Conservation (phyloP, 1,139 yeast species). For the Geotrichum histeridarum region DNA sequence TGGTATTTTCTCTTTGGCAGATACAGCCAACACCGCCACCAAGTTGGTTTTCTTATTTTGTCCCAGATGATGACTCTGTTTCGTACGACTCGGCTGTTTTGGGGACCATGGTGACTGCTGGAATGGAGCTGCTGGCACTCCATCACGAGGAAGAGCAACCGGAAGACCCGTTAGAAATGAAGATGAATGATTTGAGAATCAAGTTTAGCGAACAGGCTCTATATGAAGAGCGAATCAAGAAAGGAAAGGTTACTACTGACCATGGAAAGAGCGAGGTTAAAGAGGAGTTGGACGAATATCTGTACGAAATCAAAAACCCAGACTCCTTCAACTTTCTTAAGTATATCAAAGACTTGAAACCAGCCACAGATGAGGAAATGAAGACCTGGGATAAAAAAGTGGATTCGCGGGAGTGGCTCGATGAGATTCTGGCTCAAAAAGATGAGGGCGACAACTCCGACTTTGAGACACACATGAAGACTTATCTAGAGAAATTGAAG, state of each 20-base stretch:
- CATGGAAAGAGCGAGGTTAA: not conserved
- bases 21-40: constrained; percentile 4
- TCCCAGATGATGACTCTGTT: constrained; percentile 4
- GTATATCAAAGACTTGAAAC: not conserved
- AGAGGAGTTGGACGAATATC: constrained; percentile 2
- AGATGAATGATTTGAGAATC: not conserved
- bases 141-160: not conserved
- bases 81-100: constrained; percentile 8
- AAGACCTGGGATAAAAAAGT: constrained; percentile 23
- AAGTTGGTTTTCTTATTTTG: constrained; percentile 8
- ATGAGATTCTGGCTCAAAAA: constrained; percentile 8
- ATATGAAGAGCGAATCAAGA: not conserved
- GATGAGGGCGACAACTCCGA: constrained; percentile 15
- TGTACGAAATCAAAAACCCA: not conserved
- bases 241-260: not conserved
- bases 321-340: not conserved
- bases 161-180: not conserved
- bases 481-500: not conserved
- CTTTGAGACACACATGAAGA: constrained; percentile 5
- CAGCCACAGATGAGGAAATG: constrained; percentile 25
- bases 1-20: constrained; percentile 9
- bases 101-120: constrained; percentile 7
- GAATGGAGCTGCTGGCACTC: constrained; percentile 4
- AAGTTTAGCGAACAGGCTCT: not conserved
- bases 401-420: constrained; percentile 31